Evolutionary conservation across 2,329 filamentous ascomycete genomes (phyloP).

Genomic region (Tolypocladium amazonense): DNA sequence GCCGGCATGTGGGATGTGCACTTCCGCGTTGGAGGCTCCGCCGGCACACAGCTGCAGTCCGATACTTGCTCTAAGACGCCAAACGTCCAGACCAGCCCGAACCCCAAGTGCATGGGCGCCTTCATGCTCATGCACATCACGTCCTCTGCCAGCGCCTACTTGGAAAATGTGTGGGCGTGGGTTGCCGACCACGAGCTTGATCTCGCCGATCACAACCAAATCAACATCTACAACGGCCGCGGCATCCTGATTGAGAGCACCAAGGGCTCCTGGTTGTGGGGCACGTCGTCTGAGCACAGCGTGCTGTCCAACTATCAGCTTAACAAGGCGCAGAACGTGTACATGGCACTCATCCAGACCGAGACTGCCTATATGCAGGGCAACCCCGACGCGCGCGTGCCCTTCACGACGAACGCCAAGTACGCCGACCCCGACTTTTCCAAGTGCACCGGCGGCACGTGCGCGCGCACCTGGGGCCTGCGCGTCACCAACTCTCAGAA

Average conservation of each 20-base stretch:
- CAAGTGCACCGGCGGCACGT: slow-evolving; percentile 40
- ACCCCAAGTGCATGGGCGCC: slow-evolving; percentile 60
- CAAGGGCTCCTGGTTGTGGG: slow-evolving; percentile 72
- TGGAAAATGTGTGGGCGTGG: slow-evolving; percentile 90
- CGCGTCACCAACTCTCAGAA: slow-evolving; percentile 58
- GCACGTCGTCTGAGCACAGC: slow-evolving; percentile 57
- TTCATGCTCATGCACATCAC: slow-evolving; percentile 62
- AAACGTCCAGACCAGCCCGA: slow-evolving; percentile 45
- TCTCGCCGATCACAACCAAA: slow-evolving; percentile 59
- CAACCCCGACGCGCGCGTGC: slow-evolving; percentile 62
- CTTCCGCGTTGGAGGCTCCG: slow-evolving; percentile 79
- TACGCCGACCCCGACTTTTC: slow-evolving; percentile 62
- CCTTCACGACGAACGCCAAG: slow-evolving; percentile 47
- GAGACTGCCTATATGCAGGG: slow-evolving; percentile 86
- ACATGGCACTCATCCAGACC: slow-evolving; percentile 75
- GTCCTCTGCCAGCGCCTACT: slow-evolving; percentile 54
- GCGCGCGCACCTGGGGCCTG: slow-evolving; percentile 69
- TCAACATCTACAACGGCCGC: slow-evolving; percentile 81
- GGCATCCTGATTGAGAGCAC: slow-evolving; percentile 69
- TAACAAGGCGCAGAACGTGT: slow-evolving; percentile 64
- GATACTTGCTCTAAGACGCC: slow-evolving; percentile 72
- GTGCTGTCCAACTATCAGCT: slow-evolving; percentile 80
- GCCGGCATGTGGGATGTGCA: slow-evolving; percentile 93
- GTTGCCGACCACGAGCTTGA: slow-evolving; percentile 87
- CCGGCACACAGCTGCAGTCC: slow-evolving; percentile 73